Percentiles rank a stretch among this genome's conserved stretches.
Evolutionary conservation across 139 green algal species (phyloP).

Genomic region (Volvox africanus): DNA sequence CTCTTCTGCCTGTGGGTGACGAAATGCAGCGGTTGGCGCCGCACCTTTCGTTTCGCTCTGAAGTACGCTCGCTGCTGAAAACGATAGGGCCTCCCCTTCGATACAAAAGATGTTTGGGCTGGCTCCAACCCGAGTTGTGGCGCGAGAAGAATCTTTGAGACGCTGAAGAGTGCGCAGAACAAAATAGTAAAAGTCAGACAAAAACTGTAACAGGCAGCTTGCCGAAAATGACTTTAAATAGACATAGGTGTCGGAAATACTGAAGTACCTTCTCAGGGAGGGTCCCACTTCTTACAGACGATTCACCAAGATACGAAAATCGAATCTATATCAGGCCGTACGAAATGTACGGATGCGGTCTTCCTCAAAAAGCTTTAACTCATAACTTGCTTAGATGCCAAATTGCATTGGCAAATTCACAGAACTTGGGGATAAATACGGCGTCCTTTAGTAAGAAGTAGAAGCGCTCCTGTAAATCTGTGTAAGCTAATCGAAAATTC

Average conservation of each 20-base stretch:
- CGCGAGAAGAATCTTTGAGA: neutral
- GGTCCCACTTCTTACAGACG: neutral
- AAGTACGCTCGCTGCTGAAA: neutral
- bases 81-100: neutral
- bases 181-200: constrained; percentile 32
- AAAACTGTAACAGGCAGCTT: neutral
- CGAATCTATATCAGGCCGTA: neutral
- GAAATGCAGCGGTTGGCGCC: constrained; percentile 13
- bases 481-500: no score
- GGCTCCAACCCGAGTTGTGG: neutral
- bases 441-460: no score
- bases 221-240: neutral
- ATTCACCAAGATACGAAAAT: neutral
- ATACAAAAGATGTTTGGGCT: neutral
- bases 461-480: no score
- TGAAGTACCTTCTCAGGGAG: neutral
- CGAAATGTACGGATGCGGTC: neutral
- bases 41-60: constrained; percentile 2
- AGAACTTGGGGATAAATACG: no score
- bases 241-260: neutral
- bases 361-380: no score
- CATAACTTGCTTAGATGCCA: no score
- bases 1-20: neutral
- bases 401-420: no score
- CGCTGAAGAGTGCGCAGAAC: constrained; percentile 1